phyloP scores from a whole-genome alignment of 768 basidiomycete genomes.

The Strobilomyces dryophilus region DNA sequence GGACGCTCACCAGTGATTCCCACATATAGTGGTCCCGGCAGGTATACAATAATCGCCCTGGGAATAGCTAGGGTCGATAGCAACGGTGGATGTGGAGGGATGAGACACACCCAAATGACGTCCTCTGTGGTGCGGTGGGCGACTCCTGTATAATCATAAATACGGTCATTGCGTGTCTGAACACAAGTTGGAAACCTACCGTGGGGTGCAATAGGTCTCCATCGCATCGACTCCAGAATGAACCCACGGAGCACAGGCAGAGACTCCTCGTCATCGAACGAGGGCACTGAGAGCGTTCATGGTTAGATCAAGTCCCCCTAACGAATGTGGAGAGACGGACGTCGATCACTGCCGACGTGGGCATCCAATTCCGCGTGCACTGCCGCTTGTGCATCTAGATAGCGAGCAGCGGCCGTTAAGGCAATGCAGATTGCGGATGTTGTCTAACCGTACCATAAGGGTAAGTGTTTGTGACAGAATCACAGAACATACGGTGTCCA shows the following conservation, averaged over 20 bases:
- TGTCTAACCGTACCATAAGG: conserved; percentile 25
- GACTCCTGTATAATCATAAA: not conserved
- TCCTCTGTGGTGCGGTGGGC: conserved; percentile 17
- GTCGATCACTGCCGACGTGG: conserved; percentile 37
- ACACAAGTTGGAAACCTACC: conserved; percentile 10
- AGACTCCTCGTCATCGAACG: conserved; percentile 28
- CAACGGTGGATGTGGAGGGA: not conserved
- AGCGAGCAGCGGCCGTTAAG: conserved; percentile 46
- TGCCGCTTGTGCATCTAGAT: conserved; percentile 44
- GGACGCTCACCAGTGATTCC: conserved; percentile 15
- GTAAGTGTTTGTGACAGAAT: not conserved
- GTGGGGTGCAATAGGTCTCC: conserved; percentile 27
- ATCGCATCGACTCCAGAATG: conserved; percentile 33
- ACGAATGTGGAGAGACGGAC: not conserved
- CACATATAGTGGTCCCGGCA: conserved; percentile 14
- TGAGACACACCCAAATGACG: conserved; percentile 11
- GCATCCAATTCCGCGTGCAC: conserved; percentile 51
- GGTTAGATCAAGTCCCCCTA: not conserved
- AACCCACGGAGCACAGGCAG: conserved; percentile 33
- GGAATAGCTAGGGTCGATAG: not conserved
- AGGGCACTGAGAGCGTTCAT: conserved; percentile 27
- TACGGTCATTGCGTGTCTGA: not conserved
- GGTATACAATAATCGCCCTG: conserved; percentile 18
- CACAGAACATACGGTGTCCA: conserved; percentile 38
- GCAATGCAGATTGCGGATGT: conserved; percentile 46